phyloP scores from a whole-genome alignment of 2,329 filamentous ascomycete species.

The Beauveria caledonica region DNA sequence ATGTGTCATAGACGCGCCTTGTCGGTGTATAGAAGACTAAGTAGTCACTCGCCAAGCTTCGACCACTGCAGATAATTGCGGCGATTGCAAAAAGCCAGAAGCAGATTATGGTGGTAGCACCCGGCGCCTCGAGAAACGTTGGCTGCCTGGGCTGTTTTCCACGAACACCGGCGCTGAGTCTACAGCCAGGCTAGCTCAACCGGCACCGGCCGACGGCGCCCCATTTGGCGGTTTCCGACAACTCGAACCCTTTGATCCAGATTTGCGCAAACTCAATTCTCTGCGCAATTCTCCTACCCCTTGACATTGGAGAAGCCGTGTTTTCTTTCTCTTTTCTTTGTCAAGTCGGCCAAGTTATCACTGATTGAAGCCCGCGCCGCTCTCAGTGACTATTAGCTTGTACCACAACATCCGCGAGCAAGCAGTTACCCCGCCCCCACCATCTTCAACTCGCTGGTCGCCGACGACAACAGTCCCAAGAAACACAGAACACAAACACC shows the following conservation, averaged over 20 bases:
- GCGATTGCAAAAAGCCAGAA: neutral
- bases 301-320: neutral
- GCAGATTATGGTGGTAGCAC: neutral
- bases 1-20: neutral
- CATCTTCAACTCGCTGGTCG: neutral
- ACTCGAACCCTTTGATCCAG: neutral
- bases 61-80: neutral
- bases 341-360: neutral
- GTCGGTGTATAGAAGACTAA: neutral
- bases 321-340: neutral
- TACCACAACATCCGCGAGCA: no score
- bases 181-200: neutral
- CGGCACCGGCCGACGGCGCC: slow-evolving; percentile 11
- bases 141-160: neutral
- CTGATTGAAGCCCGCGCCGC: neutral
- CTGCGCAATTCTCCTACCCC: neutral
- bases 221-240: neutral
- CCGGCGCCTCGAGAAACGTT: neutral
- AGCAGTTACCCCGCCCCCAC: slow-evolving; percentile 10
- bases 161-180: neutral
- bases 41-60: neutral
- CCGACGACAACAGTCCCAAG: neutral
- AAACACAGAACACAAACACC: neutral
- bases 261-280: neutral
- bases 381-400: neutral